Percentiles rank a stretch among this genome's conserved stretches.
These are phyloP conservation scores for Spergularia azorica DNA, from an alignment of 179 eudicot genomes.

Conservation along the genomic window DNA sequence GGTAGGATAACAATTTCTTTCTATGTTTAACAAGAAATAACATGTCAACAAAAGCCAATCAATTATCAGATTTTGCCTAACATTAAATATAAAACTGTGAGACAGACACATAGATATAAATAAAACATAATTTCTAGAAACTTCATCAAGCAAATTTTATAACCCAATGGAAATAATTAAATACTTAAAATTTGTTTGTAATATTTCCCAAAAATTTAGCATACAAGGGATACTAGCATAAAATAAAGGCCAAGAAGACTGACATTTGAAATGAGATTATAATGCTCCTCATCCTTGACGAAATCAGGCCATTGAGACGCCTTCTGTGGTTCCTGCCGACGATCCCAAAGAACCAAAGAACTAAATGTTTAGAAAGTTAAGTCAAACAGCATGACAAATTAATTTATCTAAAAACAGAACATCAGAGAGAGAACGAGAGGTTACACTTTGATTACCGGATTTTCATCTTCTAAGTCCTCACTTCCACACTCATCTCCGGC, in stretches of 20 bases:
- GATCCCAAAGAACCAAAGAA: conserved; percentile 21
- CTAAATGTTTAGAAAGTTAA: not conserved
- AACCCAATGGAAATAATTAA: not conserved
- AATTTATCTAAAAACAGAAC: no score
- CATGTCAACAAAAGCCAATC: no score
- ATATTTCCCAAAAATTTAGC: not conserved
- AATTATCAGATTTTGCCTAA: no score
- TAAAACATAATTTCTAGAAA: not conserved
- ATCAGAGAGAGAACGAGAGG: not conserved
- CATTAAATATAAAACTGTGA: not conserved
- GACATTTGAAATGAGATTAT: conserved; percentile 71
- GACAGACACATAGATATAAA: not conserved
- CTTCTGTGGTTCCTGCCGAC: conserved; percentile 49
- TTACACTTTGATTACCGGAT: conserved; percentile 39
- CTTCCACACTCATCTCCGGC: conserved; percentile 85
- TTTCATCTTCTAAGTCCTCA: conserved; percentile 77
- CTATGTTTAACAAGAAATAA: no score
- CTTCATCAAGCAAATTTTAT: not conserved
- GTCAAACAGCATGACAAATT: not conserved
- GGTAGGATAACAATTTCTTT: no score
- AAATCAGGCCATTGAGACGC: conserved; percentile 82
- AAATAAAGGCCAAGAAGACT: conserved; percentile 30
- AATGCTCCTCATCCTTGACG: conserved; percentile 75
- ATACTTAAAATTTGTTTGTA: not conserved
- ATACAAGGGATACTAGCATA: not conserved